Conservation (phyloP, 768 basidiomycete genomes). For the Tephrocybe rancida region DNA sequence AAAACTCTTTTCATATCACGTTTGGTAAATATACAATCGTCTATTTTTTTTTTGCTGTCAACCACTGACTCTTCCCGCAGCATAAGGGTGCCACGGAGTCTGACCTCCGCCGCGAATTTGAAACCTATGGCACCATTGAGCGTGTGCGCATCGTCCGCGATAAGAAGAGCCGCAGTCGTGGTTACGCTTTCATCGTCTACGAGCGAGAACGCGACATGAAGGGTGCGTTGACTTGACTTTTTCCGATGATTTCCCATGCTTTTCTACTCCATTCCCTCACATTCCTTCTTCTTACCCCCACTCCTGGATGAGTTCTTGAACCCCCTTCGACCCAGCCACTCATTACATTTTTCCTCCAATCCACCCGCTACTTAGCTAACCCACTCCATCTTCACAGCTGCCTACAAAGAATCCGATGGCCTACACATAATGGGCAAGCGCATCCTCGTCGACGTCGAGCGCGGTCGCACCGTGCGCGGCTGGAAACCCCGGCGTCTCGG, state of each 20-base stretch:
- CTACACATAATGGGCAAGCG: slow-evolving; percentile 95
- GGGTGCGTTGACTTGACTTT: slow-evolving; percentile 50
- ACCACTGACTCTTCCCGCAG: slow-evolving; percentile 43
- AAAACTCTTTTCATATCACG: slow-evolving; percentile 97
- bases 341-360: slow-evolving; percentile 11
- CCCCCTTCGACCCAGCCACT: slow-evolving; percentile 3
- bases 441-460: slow-evolving; percentile 97
- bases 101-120: slow-evolving; percentile 94
- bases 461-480: slow-evolving; percentile 95
- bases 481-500: slow-evolving; percentile 98
- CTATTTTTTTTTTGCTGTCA: slow-evolving; percentile 17
- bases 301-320: no score
- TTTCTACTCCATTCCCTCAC: no score
- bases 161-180: slow-evolving; percentile 83
- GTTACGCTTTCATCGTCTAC: slow-evolving; percentile 97
- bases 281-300: no score
- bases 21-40: slow-evolving; percentile 60
- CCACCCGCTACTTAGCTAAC: not conserved
- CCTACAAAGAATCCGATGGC: slow-evolving; percentile 98
- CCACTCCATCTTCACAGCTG: slow-evolving; percentile 48
- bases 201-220: slow-evolving; percentile 99
- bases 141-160: slow-evolving; percentile 91
- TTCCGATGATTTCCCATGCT: not conserved
- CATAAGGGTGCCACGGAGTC: slow-evolving; percentile 90
- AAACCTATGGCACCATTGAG: slow-evolving; percentile 93